Evolutionary conservation across 2,329 filamentous ascomycete genomes (phyloP), one percentile per base, ranked within the genome.

Genomic region (Colletotrichum salicis): DNA sequence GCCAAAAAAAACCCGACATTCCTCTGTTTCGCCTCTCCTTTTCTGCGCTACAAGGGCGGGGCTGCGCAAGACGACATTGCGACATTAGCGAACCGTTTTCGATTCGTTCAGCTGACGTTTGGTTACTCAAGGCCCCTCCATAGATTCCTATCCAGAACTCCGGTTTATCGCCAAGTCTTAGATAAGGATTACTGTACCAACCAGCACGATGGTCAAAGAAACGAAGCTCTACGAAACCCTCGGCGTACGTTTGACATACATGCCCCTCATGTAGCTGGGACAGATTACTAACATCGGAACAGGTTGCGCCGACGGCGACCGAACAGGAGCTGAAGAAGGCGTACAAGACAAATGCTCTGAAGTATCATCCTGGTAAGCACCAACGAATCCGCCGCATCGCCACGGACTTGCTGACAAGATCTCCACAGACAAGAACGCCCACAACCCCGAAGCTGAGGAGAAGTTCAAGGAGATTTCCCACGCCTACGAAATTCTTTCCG

Each of bases 391-490:
- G 48, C 48, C 13, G 15, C 7, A 15, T 35, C 45, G 12, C 24
- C 5, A 19, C 22, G 15, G 27, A 31, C 45, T 31, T 55, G 63
- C 59, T 71, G 29, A 69, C 72, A 33, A 19, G 35, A 2, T 4
- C n/a, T 8, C 29, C 4, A 51, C 76, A 97, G 96, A 99, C 85
- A 99, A 99, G 89, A 99, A 99, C 84, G 91, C 92, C 75, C 91
- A 96, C 86, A 97, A 97, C 86, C 95, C 95, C 52, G 93, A 92
- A 31, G 95, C 96, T 63, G 95, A 96, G 77, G 95, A 97, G 73
- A 99, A 98, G 85, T 99, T 99, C 92, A 98, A 99, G 87, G 95
- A 98, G 79, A 89, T 98, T 73, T 97, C 95, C 75, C 92, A 96
- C 80, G 96, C 96, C 73, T 99, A 98, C 85, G 96, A 99, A 87